Percentiles rank a stretch among this genome's conserved stretches.
Evolutionary conservation across 192 early-diverging fungal genomes (phyloP).

Genomic region (Podila horticola): DNA sequence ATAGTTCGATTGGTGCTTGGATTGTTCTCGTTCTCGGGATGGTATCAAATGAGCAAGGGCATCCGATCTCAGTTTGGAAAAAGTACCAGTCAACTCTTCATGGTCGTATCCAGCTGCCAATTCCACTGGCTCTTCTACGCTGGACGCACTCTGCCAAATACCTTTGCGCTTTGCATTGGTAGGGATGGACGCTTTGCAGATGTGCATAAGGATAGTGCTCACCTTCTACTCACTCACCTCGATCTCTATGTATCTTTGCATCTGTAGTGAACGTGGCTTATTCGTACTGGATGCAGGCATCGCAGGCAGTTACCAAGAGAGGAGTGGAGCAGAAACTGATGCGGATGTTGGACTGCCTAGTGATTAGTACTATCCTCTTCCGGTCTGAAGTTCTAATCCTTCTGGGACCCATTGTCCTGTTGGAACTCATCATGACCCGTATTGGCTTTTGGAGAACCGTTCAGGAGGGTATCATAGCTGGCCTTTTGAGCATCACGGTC

Average conservation of each 20-base stretch:
- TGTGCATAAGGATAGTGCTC: not conserved
- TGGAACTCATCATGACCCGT: constrained; percentile 43
- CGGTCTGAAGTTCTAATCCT: constrained; percentile 64
- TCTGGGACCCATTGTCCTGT: constrained; percentile 48
- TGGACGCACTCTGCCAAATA: constrained; percentile 88
- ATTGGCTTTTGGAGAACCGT: constrained; percentile 29
- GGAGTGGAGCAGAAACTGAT: constrained; percentile 23
- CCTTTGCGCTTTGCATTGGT: constrained; percentile 79
- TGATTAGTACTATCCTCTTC: constrained; percentile 58
- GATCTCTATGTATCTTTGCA: not conserved
- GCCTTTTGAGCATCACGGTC: constrained; percentile 30
- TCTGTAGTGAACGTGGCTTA: constrained; percentile 50
- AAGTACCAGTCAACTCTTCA: constrained; percentile 58
- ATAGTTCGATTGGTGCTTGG: constrained; percentile 61
- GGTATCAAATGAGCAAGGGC: constrained; percentile 63
- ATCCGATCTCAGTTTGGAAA: constrained; percentile 68
- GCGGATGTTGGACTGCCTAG: constrained; percentile 58
- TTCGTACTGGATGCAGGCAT: constrained; percentile 52
- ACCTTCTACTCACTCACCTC: not conserved
- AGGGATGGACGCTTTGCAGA: not conserved
- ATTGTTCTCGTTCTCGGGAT: constrained; percentile 56
- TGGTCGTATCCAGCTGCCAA: constrained; percentile 69
- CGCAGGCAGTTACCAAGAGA: not conserved
- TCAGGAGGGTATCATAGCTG: constrained; percentile 26
- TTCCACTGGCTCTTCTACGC: constrained; percentile 95